A percentile compares a stretch with the other conserved stretches of the same genome.
Evolutionary conservation across 2,329 filamentous ascomycete genomes (phyloP).

Genomic region (Talaromyces atroroseus): DNA sequence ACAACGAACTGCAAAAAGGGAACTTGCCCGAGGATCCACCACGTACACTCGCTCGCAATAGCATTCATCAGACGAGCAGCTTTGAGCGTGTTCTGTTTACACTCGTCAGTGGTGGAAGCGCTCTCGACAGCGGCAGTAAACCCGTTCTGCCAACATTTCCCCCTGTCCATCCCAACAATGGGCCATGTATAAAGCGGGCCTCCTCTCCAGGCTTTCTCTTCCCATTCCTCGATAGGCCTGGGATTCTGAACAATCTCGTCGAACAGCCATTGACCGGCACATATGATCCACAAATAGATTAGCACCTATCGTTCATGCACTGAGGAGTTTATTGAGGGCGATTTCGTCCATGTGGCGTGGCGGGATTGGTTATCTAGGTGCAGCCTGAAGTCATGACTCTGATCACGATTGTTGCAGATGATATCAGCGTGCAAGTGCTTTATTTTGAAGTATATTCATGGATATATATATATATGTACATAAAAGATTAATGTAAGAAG

Average conservation of each 20-base stretch:
- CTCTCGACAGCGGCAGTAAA: constrained; percentile 6
- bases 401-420: neutral
- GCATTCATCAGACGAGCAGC: constrained; percentile 4
- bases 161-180: constrained; percentile 1
- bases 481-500: neutral
- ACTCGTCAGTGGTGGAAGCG: neutral
- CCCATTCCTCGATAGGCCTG: neutral
- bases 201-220: neutral
- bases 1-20: too few species aligned
- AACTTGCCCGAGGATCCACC: too few species aligned
- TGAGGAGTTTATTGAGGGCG: neutral
- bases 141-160: constrained; percentile 12
- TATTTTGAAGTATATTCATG: neutral
- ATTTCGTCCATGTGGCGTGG: neutral
- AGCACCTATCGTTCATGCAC: neutral
- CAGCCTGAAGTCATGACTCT: neutral
- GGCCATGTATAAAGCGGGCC: constrained; percentile 6
- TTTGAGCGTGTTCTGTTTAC: neutral
- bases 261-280: constrained; percentile 10
- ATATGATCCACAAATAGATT: constrained; percentile 12
- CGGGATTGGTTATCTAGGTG: neutral
- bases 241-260: constrained; percentile 2
- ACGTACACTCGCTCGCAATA: neutral
- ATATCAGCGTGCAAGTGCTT: too few species aligned
- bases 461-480: neutral